Evolutionary conservation across 1,284 basidiomycete species (phyloP).

Genomic region (Ustilago bromivora): DNA sequence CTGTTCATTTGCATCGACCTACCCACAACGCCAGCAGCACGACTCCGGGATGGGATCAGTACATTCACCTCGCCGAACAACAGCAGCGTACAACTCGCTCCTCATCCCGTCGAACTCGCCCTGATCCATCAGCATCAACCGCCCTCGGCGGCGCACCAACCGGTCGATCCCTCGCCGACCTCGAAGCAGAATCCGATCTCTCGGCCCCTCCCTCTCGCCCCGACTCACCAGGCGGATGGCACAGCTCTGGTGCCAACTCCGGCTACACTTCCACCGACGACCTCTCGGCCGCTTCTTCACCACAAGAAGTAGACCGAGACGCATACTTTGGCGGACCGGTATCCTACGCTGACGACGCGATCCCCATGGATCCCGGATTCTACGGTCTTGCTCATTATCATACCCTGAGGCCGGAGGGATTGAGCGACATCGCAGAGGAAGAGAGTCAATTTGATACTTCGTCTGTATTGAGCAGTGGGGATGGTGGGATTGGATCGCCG

Average conservation of each 20-base stretch:
- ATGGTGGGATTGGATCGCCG: conserved; percentile 24
- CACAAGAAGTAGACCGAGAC: conserved; percentile 32
- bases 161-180: conserved; percentile 38
- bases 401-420: conserved; percentile 50
- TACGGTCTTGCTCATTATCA: conserved; percentile 55
- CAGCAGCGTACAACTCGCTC: conserved; percentile 3
- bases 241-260: background rate
- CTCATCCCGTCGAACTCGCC: background rate
- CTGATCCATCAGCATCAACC: background rate
- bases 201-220: conserved; percentile 29
- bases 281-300: conserved; percentile 16
- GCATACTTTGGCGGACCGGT: conserved; percentile 30
- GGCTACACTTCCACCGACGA: conserved; percentile 29
- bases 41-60: conserved; percentile 5
- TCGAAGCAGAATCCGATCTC: conserved; percentile 38
- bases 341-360: conserved; percentile 43
- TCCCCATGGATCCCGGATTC: conserved; percentile 49
- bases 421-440: conserved; percentile 63
- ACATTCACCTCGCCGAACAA: background rate
- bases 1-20: conserved; percentile 33
- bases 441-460: conserved; percentile 46
- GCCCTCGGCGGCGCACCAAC: conserved; percentile 1
- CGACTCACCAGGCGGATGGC: conserved; percentile 26
- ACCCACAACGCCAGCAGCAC: conserved; percentile 4
- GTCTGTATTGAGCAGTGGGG: conserved; percentile 40